Base-by-base conservation (phyloP, 1,284 basidiomycete genomes). In the Takashimella koratensis region DNA sequence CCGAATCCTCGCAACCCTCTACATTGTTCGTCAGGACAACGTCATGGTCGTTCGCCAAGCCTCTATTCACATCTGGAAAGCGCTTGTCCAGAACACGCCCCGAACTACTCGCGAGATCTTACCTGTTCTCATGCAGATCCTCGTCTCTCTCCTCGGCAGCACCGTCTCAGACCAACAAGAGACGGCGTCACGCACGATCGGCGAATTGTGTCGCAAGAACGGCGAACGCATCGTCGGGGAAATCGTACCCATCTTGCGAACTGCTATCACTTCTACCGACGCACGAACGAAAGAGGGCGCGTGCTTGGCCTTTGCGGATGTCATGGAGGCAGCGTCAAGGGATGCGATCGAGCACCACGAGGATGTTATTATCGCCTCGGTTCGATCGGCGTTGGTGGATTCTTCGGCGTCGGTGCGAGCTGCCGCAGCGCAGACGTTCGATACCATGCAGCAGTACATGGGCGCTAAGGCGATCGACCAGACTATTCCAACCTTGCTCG, bases 11-110 rank as follows among this genome's bases (percentile, higher is more conserved):
- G 87, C 93, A 3, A 89, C 89, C 1, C 77, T 98, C 54, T 99
- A 95, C 76, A 82, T 98, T 63, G 87, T 94, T 53, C 86, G 94
- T 53, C 96, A 98, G 76, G 96, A 98, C 74, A 83, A 90, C 23
- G 90, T 97, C 64, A 86, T 85, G 47, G 83, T 86, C 43, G 94
- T 98, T 39, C 85, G 96, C 45, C 88, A 93, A 74, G 85, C 91
- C 3, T 91, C 95, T 0, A 85, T 95, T 52, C 92, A 95, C 61
- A 97, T 98, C 61, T 99, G 96, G 96, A 98, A 98, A 77, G 94
- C 90, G 1, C 80, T 98, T 59, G 94, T 99, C 23, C 84, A 91
- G 75, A 98, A 73, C 66, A 75, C 74, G 1, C 67, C 75, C 51
- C 67, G 77, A 42, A 63, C 77, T 82, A 93, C 96, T n/a, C 86